Base-by-base conservation (phyloP, 495 filamentous ascomycete genomes). In the Usnea hakonensis region DNA sequence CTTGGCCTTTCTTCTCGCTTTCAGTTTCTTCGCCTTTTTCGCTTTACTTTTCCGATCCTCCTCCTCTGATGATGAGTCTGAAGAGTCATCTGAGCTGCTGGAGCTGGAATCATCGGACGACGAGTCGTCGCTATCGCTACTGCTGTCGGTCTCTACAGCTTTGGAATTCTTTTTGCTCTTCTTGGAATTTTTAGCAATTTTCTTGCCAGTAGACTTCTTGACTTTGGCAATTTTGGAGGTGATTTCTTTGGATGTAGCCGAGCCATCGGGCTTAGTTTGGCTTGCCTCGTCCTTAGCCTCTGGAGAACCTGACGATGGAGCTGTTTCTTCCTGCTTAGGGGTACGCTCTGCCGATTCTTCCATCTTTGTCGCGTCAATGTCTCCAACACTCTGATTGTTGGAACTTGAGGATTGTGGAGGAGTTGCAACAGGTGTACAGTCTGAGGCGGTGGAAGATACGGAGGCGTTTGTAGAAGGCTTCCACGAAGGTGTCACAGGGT, bases 1-100 rank as follows among this genome's bases (percentile, higher is more conserved):
- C 65, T 78, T 82, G 23, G 60, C 63, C 61, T 74, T 78, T 70
- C 74, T 80, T 54, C 72, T 70, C 62, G 74, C 79, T 58, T 74
- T 70, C 2, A 67, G 62, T 54, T 76, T 79, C 59, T 76, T 78
- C 7, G 78, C 71, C 32, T 80, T 80, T 64, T 77, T 79, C 10
- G 70, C 72, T 68, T 83, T 85, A 32, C 75, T 69, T 60, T 81
- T 84, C 23, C 75, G 72, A 57, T 69, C 70, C 32, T 73, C 73
- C 8, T 74, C 73, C 26, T 79, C 76, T n/a, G 62, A 62, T 2
- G 72, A 73, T 13, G 73, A 72, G 8, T 70, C 71, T 30, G 69
- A 67, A 0, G 68, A 69, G 8, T 64, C 58, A 0, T 68, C 65
- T 10, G 72, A 71, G 21, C 73, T 73, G 36, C 65, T 67, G 23